phyloP scores from a whole-genome alignment of 169 alveolate genomes.

The Eimeria tenella region DNA sequence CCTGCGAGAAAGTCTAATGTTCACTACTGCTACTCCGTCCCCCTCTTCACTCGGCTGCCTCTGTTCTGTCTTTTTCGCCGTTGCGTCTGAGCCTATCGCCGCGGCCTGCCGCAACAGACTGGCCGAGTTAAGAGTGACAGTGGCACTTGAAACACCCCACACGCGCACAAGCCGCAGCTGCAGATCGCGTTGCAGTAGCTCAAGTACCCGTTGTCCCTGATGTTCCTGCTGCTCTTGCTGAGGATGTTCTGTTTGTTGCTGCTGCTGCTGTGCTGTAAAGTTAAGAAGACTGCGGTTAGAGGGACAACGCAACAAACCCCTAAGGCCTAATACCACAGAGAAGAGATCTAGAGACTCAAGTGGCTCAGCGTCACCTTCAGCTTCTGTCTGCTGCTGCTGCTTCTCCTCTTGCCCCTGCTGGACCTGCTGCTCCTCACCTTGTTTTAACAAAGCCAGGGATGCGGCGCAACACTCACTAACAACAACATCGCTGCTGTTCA shows the following conservation, averaged over 20 bases:
- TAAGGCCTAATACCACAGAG: slow-evolving; percentile 61
- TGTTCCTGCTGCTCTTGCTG: slow-evolving; percentile 47
- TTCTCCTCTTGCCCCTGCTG: slow-evolving; percentile 7
- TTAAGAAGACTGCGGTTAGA: slow-evolving; percentile 51
- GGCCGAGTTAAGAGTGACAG: slow-evolving; percentile 65
- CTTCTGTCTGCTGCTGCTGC: slow-evolving; percentile 49
- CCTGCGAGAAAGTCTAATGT: slow-evolving; percentile 49
- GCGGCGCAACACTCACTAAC: slow-evolving; percentile 63
- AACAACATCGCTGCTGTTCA: slow-evolving; percentile 41
- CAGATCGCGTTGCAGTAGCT: slow-evolving; percentile 66
- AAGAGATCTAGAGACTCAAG: slow-evolving; percentile 58
- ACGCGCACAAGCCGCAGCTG: slow-evolving; percentile 78
- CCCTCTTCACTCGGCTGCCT: slow-evolving; percentile 74
- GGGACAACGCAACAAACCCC: slow-evolving; percentile 64
- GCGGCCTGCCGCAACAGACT: slow-evolving; percentile 56
- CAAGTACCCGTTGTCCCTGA: slow-evolving; percentile 46
- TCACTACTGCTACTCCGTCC: slow-evolving; percentile 77
- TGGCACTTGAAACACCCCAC: slow-evolving; percentile 76
- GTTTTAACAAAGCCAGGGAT: slow-evolving; percentile 30
- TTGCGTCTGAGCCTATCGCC: slow-evolving; percentile 31
- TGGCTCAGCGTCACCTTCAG: slow-evolving; percentile 6
- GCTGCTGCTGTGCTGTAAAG: slow-evolving; percentile 42
- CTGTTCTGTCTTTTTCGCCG: slow-evolving; percentile 1
- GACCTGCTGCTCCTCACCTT: neutral
- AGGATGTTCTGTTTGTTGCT: neutral